Percentiles rank a stretch among this genome's conserved stretches.
Conservation (phyloP, 345 rosid species). For the Rhizophora mangle region DNA sequence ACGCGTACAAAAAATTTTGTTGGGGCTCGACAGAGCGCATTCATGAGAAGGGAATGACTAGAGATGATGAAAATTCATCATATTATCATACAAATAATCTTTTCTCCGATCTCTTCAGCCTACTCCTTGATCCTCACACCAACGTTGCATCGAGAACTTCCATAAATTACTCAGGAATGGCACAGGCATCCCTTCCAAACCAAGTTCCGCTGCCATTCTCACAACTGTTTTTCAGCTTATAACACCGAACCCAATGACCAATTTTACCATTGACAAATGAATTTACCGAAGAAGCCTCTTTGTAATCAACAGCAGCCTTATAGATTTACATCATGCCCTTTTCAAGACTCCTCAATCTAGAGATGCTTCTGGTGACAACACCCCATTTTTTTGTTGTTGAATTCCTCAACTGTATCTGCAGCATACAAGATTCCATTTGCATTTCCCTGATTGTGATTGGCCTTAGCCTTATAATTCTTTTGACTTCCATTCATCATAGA, state of each 20-base stretch:
- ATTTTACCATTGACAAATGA: neutral
- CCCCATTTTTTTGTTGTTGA: conserved; percentile 16
- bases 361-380: conserved; percentile 48
- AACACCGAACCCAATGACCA: neutral
- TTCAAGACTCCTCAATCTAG: conserved; percentile 18
- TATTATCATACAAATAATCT: too few species aligned
- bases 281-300: neutral
- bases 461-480: conserved; percentile 10
- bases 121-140: conserved; percentile 11
- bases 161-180: neutral
- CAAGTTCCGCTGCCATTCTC: neutral
- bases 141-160: neutral
- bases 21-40: too few species aligned
- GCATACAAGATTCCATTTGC: neutral
- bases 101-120: conserved; percentile 8
- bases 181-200: neutral
- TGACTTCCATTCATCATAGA: neutral
- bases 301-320: neutral
- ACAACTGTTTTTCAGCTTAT: neutral
- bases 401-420: neutral
- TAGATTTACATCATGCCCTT: neutral
- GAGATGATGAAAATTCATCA: neutral
- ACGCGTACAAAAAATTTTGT: too few species aligned
- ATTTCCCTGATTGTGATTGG: conserved; percentile 5
- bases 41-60: too few species aligned